phyloP scores from a whole-genome alignment of 2,329 filamentous ascomycete genomes.

The Sporothrix mexicana region DNA sequence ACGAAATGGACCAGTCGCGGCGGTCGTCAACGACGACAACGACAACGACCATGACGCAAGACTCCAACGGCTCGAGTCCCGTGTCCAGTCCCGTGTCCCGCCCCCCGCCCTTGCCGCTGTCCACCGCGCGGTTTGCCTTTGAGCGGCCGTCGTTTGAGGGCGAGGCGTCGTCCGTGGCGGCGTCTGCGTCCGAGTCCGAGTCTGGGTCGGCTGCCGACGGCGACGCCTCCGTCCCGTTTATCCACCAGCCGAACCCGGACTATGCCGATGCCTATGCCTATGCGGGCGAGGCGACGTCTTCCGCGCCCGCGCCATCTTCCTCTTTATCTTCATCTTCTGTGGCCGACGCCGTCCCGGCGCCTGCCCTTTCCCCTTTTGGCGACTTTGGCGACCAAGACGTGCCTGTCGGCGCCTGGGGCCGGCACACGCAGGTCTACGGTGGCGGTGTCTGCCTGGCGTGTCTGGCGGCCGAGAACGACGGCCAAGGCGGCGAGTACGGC shows the following conservation, averaged over 20 bases:
- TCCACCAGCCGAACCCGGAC: slow-evolving; percentile 58
- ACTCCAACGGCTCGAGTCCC: not conserved
- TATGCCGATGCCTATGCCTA: slow-evolving; percentile 42
- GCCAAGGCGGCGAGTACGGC: slow-evolving; percentile 59
- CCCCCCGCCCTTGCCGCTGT: slow-evolving; percentile 26
- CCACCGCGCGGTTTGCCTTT: slow-evolving; percentile 26
- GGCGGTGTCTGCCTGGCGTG: slow-evolving; percentile 64
- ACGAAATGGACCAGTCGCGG: not conserved
- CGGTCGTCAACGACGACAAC: not conserved
- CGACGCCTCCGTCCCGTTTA: slow-evolving; percentile 44
- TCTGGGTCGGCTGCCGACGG: not conserved
- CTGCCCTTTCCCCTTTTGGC: too few relatives aligned
- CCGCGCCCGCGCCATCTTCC: not conserved
- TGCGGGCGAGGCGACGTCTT: not conserved
- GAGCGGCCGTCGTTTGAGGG: not conserved
- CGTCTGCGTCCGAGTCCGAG: too few relatives aligned
- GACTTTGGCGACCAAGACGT: too few relatives aligned
- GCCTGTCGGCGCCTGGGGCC: slow-evolving; percentile 52
- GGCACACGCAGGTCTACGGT: slow-evolving; percentile 65
- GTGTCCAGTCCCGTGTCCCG: too few relatives aligned
- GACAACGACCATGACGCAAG: not conserved
- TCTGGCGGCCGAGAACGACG: slow-evolving; percentile 54
- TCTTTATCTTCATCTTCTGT: not conserved
- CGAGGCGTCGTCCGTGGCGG: not conserved
- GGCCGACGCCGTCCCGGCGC: too few relatives aligned